Conservation (phyloP, 768 basidiomycete species). For the Tulasnella sp. region DNA sequence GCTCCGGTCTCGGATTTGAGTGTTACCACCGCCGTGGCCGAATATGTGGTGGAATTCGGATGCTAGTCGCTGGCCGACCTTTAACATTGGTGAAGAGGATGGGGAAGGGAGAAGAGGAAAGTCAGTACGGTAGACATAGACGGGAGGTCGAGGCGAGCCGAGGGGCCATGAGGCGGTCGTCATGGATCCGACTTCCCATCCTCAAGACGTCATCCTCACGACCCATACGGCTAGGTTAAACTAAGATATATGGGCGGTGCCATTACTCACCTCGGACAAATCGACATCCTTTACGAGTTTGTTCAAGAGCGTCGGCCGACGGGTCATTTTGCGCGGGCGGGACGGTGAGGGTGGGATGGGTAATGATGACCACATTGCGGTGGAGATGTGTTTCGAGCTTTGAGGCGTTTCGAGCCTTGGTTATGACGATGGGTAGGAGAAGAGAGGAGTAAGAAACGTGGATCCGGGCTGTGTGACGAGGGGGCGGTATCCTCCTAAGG, state of each 20-base stretch:
- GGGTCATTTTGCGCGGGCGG: not conserved
- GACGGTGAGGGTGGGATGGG: not conserved
- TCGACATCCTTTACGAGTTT: not conserved
- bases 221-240: not conserved
- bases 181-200: not conserved
- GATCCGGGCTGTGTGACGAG: not conserved
- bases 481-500: not conserved
- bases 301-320: not conserved
- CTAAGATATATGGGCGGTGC: not conserved
- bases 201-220: constrained; percentile 3
- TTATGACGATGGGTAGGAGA: not conserved
- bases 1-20: not conserved
- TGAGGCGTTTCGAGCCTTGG: not conserved
- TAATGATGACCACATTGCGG: not conserved
- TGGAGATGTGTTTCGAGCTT: not conserved
- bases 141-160: not conserved
- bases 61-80: not conserved
- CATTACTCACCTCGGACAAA: not conserved
- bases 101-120: not conserved
- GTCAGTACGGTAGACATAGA: not conserved
- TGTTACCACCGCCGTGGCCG: not conserved
- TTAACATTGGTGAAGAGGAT: not conserved
- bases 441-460: not conserved
- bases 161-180: not conserved
- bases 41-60: not conserved